Evolutionary conservation across 768 basidiomycete species (phyloP).

Genomic region (Serendipita vermifera): DNA sequence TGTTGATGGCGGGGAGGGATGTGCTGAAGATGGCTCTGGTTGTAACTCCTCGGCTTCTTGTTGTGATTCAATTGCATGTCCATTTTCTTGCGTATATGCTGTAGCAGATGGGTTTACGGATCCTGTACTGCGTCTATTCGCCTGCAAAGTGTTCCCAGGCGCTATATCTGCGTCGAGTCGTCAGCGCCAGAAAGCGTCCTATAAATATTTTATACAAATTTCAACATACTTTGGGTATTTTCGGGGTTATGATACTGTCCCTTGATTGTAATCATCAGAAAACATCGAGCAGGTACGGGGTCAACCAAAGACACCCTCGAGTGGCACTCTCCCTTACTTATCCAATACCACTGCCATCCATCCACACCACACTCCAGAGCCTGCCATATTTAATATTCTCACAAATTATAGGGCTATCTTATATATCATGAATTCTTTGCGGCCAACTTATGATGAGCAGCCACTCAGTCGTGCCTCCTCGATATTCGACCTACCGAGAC

Average conservation of each 20-base stretch:
- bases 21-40: conserved; percentile 11
- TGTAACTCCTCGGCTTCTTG: too few species aligned
- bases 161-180: neutral
- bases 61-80: conserved; percentile 10
- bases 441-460: neutral
- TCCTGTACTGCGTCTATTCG: neutral
- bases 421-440: conserved; percentile 2
- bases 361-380: conserved; percentile 85
- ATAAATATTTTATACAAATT: too few species aligned
- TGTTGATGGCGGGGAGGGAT: neutral
- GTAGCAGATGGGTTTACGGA: conserved; percentile 12
- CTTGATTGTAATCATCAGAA: conserved; percentile 91
- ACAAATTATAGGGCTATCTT: neutral
- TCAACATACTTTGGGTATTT: too few species aligned
- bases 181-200: too few species aligned
- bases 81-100: conserved; percentile 8
- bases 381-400: conserved; percentile 33
- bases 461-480: conserved; percentile 3
- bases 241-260: conserved; percentile 79
- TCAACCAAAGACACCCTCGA: too few species aligned
- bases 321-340: conserved; percentile 82
- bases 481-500: neutral
- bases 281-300: too few species aligned
- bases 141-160: neutral
- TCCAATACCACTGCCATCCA: conserved; percentile 51